These are phyloP conservation scores for Fusarium equiseti DNA, from an alignment of 2,329 filamentous ascomycete species.

Conservation along the genomic window DNA sequence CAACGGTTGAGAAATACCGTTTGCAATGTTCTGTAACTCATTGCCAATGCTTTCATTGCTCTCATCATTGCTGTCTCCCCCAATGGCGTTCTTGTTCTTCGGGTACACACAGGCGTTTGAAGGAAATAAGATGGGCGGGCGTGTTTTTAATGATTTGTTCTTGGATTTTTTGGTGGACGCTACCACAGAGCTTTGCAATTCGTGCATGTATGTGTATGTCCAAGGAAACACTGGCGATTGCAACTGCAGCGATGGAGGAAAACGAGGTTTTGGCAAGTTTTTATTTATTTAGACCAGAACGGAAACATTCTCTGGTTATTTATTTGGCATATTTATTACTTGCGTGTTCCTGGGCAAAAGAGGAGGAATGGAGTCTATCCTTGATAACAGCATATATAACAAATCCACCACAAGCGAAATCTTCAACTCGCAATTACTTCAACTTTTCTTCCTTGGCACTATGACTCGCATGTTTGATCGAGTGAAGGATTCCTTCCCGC, in stretches of 20 bases:
- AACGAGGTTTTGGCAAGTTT: constrained; percentile 14
- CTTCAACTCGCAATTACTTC: neutral
- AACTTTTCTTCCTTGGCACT: neutral
- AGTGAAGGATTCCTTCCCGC: neutral
- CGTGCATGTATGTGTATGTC: neutral
- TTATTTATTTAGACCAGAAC: constrained; percentile 14
- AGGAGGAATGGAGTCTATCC: constrained; percentile 30
- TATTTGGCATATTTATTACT: constrained; percentile 19
- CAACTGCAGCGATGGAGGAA: constrained; percentile 3
- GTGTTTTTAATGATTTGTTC: constrained; percentile 20
- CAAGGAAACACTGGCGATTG: constrained; percentile 8
- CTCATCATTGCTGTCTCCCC: constrained; percentile 9
- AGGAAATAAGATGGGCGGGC: constrained; percentile 19
- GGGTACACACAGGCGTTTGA: constrained; percentile 42
- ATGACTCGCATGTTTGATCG: neutral
- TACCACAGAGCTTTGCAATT: constrained; percentile 10
- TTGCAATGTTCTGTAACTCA: neutral
- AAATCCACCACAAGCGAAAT: constrained; percentile 27
- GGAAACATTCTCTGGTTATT: constrained; percentile 20
- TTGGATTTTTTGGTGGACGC: constrained; percentile 13
- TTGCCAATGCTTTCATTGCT: neutral
- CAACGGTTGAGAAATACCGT: constrained; percentile 6
- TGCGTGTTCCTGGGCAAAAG: constrained; percentile 5
- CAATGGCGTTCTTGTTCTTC: constrained; percentile 38
- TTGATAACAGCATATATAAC: constrained; percentile 35